Evolutionary conservation across 768 basidiomycete species (phyloP), one percentile per base, ranked within the genome.

Genomic region (Polyporus arcularius): DNA sequence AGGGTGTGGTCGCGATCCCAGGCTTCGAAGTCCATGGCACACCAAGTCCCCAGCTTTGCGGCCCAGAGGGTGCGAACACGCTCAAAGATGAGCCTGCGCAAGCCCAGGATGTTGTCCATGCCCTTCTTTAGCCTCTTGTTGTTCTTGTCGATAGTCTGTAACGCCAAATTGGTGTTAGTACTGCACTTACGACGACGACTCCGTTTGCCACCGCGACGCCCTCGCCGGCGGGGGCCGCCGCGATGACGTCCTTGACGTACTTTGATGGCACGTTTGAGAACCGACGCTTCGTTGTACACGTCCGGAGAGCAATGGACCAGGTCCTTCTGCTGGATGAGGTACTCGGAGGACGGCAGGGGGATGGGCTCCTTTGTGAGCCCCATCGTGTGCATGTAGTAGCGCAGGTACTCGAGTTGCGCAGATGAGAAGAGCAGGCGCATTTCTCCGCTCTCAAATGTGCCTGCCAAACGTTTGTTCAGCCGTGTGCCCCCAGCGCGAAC

Each of bases 311-410:
- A 80, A 46, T 78, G 81, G 30, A 82, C 78, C 31, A 93, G 76
- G 53, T 85, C 80, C 6, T 80, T 79, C 31, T 76, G 76, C 1
- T 82, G 85, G 64, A 94, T 75, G 45, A 95, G 83, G 65, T 86
- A 92, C 59, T 92, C 86, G 4, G 87, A 88, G 66, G 89, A 87
- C 1, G 93, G 92, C 28, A 95, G 74, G 16, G 91, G 86, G 43
- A 94, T 82, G 46, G 80, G 78, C 16, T 79, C 71, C 57, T 82
- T 77, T 0, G 90, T 91, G 64, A 92, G 77, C 58, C 80, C 75
- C 81, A 88, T 86, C 1, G 86, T 84, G 68, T 90, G 84, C 53
- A 94, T 80, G 88, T 89, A 95, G 72, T 94, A 93, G 53, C 90
- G 80, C 18, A 90, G 72, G 72, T 93, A 95, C 71, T 95, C 92